phyloP scores from a whole-genome alignment of 148 eudicot species.

The Rhododendron ovatum region DNA sequence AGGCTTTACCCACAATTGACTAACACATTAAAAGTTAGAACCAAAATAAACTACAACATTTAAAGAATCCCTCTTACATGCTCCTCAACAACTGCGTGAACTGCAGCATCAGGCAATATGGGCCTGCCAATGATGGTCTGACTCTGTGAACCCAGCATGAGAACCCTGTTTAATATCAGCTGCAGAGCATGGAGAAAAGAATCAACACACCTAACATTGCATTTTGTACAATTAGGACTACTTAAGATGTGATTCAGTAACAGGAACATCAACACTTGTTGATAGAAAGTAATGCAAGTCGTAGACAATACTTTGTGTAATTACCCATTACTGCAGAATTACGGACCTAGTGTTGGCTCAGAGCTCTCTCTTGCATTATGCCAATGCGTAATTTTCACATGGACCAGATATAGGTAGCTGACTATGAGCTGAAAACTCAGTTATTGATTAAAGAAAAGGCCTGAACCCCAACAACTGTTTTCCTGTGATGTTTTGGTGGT shows the following conservation, averaged over 20 bases:
- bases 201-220: neutral
- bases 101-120: slow-evolving; percentile 74
- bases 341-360: neutral
- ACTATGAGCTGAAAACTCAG: neutral
- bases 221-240: neutral
- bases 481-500: neutral
- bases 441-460: neutral
- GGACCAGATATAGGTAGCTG: neutral
- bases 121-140: slow-evolving; percentile 95
- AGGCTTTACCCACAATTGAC: neutral
- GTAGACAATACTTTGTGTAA: neutral
- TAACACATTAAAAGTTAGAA: neutral
- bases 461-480: neutral
- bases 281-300: neutral
- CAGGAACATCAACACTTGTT: neutral
- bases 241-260: neutral
- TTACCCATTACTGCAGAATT: neutral
- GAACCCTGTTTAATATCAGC: slow-evolving; percentile 73
- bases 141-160: slow-evolving; percentile 74
- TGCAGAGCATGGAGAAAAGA: slow-evolving; percentile 31
- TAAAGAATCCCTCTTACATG: slow-evolving; percentile 52
- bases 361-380: neutral
- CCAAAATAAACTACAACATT: neutral
- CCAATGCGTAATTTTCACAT: neutral
- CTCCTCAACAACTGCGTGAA: slow-evolving; percentile 94